phyloP scores from a whole-genome alignment of 2,329 filamentous ascomycete species.

The Sarocladiaceae sp. region DNA sequence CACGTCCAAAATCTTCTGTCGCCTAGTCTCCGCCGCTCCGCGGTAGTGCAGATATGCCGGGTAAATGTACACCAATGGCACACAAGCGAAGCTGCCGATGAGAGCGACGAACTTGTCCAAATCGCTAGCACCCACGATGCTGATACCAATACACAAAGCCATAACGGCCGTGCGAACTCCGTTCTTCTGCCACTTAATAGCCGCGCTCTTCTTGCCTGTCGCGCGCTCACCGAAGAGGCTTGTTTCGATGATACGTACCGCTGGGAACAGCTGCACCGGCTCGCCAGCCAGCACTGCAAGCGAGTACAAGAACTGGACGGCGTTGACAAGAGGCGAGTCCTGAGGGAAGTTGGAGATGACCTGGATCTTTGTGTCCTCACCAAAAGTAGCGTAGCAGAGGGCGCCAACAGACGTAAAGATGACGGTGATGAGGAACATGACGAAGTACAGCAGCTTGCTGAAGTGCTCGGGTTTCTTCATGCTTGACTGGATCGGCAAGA shows the following conservation, averaged over 20 bases:
- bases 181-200: slow-evolving; percentile 77
- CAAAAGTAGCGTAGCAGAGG: slow-evolving; percentile 72
- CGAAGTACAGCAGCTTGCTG: slow-evolving; percentile 57
- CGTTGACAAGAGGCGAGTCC: slow-evolving; percentile 66
- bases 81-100: slow-evolving; percentile 70
- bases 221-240: slow-evolving; percentile 63
- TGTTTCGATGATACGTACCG: slow-evolving; percentile 66
- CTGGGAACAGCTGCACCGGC: slow-evolving; percentile 72
- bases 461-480: slow-evolving; percentile 70
- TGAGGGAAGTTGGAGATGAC: slow-evolving; percentile 76
- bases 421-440: slow-evolving; percentile 71
- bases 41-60: slow-evolving; percentile 67
- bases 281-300: slow-evolving; percentile 69
- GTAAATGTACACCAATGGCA: slow-evolving; percentile 74
- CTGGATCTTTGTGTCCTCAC: slow-evolving; percentile 63
- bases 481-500: slow-evolving; percentile 70
- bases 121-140: slow-evolving; percentile 62
- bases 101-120: slow-evolving; percentile 72
- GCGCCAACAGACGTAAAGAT: slow-evolving; percentile 70
- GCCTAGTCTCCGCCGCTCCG: slow-evolving; percentile 55
- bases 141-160: slow-evolving; percentile 54
- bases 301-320: slow-evolving; percentile 71
- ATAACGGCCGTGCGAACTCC: slow-evolving; percentile 55
- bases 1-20: slow-evolving; percentile 55
- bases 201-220: slow-evolving; percentile 56